These are phyloP conservation scores for Saturnispora quitensis DNA, from an alignment of 805 yeast species.

Conservation along the genomic window DNA sequence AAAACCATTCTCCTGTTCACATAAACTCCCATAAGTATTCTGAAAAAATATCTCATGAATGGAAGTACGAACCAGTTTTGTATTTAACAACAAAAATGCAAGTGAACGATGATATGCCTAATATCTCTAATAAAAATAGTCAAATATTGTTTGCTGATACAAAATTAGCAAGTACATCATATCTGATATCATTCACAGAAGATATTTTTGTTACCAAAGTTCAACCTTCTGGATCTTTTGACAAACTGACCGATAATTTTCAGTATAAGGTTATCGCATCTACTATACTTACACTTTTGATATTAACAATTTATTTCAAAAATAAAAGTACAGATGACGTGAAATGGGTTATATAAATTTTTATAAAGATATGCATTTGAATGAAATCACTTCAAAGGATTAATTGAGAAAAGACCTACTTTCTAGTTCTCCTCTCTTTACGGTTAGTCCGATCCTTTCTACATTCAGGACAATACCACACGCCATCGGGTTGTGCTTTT, in stretches of 20 bases:
- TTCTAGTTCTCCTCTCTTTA: conserved; percentile 5
- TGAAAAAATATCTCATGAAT: conserved; percentile 50
- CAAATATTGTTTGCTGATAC: conserved; percentile 46
- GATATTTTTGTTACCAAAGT: conserved; percentile 72
- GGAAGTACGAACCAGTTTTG: conserved; percentile 60
- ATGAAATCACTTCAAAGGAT: background rate
- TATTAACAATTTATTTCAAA: conserved; percentile 36
- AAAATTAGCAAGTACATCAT: conserved; percentile 70
- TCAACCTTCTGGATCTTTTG: conserved; percentile 80
- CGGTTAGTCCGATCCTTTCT: conserved; percentile 19
- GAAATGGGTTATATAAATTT: conserved; percentile 6
- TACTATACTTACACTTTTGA: conserved; percentile 47
- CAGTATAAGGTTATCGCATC: conserved; percentile 52
- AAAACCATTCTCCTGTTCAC: conserved; percentile 23
- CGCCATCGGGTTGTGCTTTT: conserved; percentile 87
- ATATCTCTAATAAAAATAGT: conserved; percentile 22
- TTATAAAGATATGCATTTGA: background rate
- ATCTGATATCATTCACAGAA: conserved; percentile 56
- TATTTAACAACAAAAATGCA: conserved; percentile 38
- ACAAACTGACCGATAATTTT: conserved; percentile 57
- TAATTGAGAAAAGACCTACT: background rate
- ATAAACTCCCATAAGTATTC: background rate
- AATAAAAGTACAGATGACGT: conserved; percentile 2
- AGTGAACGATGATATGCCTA: conserved; percentile 42
- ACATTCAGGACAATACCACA: conserved; percentile 96